Evolutionary conservation across 345 rosid species (phyloP).

Genomic region (Salix dunnii): DNA sequence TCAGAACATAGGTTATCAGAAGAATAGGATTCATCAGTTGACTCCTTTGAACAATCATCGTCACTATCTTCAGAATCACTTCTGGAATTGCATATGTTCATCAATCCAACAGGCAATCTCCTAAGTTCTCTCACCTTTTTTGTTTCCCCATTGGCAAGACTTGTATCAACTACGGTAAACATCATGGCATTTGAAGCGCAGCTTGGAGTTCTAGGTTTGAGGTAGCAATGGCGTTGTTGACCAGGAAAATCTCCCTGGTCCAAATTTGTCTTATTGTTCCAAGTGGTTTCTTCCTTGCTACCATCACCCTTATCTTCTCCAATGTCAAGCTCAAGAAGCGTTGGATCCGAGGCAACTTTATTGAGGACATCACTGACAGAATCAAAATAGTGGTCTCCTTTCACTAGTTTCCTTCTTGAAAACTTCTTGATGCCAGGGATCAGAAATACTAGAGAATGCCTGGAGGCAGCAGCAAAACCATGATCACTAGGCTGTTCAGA

Average conservation of each 20-base stretch:
- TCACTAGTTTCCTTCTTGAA: slow-evolving; percentile 48
- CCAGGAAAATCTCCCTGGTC: slow-evolving; percentile 17
- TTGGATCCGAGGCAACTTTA: slow-evolving; percentile 60
- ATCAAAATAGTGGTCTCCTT: slow-evolving; percentile 57
- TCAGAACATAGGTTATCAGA: slow-evolving; percentile 19
- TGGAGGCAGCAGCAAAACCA: slow-evolving; percentile 26
- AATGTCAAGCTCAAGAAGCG: slow-evolving; percentile 53
- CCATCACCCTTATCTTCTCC: slow-evolving; percentile 28
- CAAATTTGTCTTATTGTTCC: slow-evolving; percentile 21
- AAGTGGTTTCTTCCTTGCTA: slow-evolving; percentile 33
- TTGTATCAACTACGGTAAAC: slow-evolving; percentile 64
- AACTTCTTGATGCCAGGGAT: slow-evolving; percentile 47
- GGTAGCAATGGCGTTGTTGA: slow-evolving; percentile 35
- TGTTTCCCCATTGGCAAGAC: slow-evolving; percentile 26
- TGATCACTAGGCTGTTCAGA: slow-evolving; percentile 51
- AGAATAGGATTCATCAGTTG: slow-evolving; percentile 29
- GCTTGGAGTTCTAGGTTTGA: slow-evolving; percentile 56
- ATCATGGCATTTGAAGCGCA: slow-evolving; percentile 26
- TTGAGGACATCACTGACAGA: slow-evolving; percentile 65
- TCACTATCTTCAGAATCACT: slow-evolving; percentile 36
- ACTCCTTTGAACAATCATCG: slow-evolving; percentile 26
- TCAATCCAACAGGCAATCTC: slow-evolving; percentile 37
- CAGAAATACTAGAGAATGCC: slow-evolving; percentile 42
- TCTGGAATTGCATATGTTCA: slow-evolving; percentile 12
- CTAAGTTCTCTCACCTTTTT: slow-evolving; percentile 42